Evolutionary conservation across 371 early-diverging fungal species (phyloP), one percentile per base, ranked within the genome.

Genomic region (Mortierella sp.): DNA sequence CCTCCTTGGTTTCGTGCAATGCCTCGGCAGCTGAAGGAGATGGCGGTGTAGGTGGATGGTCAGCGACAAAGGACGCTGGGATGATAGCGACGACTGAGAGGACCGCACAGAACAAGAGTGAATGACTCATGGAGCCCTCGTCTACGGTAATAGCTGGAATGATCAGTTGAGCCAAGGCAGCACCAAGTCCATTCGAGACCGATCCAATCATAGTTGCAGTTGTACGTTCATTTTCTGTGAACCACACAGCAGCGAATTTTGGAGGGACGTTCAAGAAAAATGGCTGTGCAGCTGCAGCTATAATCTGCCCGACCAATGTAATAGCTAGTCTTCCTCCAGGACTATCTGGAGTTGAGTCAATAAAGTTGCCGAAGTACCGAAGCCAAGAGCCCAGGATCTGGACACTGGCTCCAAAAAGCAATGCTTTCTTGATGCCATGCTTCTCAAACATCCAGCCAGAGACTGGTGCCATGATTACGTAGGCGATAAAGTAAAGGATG

Each of bases 191-290:
- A 38, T 81, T 83, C 28, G 83, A 82, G 53, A 86, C 77, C 1
- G 84, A 75, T 58, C 84, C 85, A 40, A 92, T 84, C 77, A 89
- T 88, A 53, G 90, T 91, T 16, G 91, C 91, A n/a, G 89, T 88
- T 24, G 92, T 87, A 33, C 92, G 74, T 61, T 86, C 86, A 40
- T 86, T 84, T 58, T 90, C 91, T 10, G 90, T 84, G 81, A 92
- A 92, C 92, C 92, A 92, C 19, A 84, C 84, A 11, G 90, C 86
- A 0, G 91, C 88, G 77, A 87, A 87, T 83, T 91, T 86, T 28
- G 90, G 88, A 69, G 86, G 88, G 9, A 87, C 84, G 57, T 92
- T 89, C 40, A 92, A 73, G 33, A 91, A 85, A 65, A 93, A 86
- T 2, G 92, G 92, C 55, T 88, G 86, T 13, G 89, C 88, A 22